These are phyloP conservation scores for Caloboletus inedulis DNA, from an alignment of 1,284 basidiomycete genomes.

Conservation along the genomic window DNA sequence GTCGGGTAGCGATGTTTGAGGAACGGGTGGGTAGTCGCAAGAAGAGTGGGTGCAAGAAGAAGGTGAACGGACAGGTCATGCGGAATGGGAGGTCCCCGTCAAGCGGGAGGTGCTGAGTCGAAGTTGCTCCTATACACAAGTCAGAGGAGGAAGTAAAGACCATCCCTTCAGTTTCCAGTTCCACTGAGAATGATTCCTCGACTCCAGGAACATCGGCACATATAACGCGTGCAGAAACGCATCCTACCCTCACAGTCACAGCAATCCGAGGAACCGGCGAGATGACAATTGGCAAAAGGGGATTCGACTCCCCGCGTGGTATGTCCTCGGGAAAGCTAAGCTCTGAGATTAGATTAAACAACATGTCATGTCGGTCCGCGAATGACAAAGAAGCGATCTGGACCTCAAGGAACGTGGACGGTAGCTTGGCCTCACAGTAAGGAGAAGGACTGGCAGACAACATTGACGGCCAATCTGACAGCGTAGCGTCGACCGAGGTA, in stretches of 20 bases:
- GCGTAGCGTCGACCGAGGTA: conserved; percentile 43
- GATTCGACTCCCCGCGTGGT: conserved; percentile 8
- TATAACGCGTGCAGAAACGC: conserved; percentile 46
- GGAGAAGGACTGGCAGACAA: conserved; percentile 38
- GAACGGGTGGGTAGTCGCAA: conserved; percentile 40
- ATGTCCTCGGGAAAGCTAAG: conserved; percentile 21
- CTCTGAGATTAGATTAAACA: conserved; percentile 39
- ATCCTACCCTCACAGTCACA: conserved; percentile 47
- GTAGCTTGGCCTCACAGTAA: conserved; percentile 56
- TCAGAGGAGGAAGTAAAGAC: conserved; percentile 36
- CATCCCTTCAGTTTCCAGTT: conserved; percentile 51
- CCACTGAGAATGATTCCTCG: conserved; percentile 46
- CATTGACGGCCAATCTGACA: conserved; percentile 57
- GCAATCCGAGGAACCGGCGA: conserved; percentile 51
- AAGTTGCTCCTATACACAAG: conserved; percentile 27
- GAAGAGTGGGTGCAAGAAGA: conserved; percentile 44
- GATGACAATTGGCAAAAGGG: conserved; percentile 33
- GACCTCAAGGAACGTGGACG: conserved; percentile 51
- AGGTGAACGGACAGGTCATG: conserved; percentile 36
- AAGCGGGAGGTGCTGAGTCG: conserved; percentile 11
- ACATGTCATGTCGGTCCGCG: conserved; percentile 49
- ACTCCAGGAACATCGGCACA: conserved; percentile 37
- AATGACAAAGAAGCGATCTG: conserved; percentile 48
- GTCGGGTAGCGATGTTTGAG: conserved; percentile 20
- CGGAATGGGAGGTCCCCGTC: conserved; percentile 35